Conservation (phyloP, 345 rosid genomes). For the Bruguiera sexangula region DNA sequence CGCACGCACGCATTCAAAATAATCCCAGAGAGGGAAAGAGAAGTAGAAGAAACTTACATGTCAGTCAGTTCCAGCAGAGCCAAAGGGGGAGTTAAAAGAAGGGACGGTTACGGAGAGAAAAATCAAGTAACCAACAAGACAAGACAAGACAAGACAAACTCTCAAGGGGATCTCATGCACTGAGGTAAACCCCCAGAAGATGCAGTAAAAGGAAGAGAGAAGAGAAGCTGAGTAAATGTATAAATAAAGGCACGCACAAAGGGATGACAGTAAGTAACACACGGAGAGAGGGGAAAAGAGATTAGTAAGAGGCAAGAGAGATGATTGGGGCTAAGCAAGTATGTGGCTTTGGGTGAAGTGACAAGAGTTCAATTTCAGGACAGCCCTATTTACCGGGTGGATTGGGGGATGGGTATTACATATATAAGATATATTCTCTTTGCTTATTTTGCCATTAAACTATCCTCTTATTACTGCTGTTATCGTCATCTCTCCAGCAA, state of each 20-base stretch:
- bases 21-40: not conserved
- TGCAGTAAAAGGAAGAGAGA: slow-evolving; percentile 36
- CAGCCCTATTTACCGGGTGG: slow-evolving; percentile 21
- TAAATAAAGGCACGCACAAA: not conserved
- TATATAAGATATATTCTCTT: slow-evolving; percentile 5
- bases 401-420: slow-evolving; percentile 11
- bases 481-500: slow-evolving; percentile 13
- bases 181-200: slow-evolving; percentile 21
- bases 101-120: slow-evolving; percentile 28
- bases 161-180: slow-evolving; percentile 12
- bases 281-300: slow-evolving; percentile 8
- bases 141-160: slow-evolving; percentile 1
- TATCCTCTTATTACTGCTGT: not conserved
- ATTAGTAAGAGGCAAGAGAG: slow-evolving; percentile 13
- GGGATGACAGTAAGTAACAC: not conserved
- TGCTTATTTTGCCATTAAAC: not conserved
- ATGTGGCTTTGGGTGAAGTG: not conserved
- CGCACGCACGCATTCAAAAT: not conserved
- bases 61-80: slow-evolving; percentile 22
- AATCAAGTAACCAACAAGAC: not conserved
- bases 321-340: not conserved
- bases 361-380: slow-evolving; percentile 21
- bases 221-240: slow-evolving; percentile 16
- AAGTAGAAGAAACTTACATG: slow-evolving; percentile 21
- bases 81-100: slow-evolving; percentile 22